These are phyloP conservation scores for Marasmius sp. DNA, from an alignment of 1,284 basidiomycete genomes.

Conservation along the genomic window DNA sequence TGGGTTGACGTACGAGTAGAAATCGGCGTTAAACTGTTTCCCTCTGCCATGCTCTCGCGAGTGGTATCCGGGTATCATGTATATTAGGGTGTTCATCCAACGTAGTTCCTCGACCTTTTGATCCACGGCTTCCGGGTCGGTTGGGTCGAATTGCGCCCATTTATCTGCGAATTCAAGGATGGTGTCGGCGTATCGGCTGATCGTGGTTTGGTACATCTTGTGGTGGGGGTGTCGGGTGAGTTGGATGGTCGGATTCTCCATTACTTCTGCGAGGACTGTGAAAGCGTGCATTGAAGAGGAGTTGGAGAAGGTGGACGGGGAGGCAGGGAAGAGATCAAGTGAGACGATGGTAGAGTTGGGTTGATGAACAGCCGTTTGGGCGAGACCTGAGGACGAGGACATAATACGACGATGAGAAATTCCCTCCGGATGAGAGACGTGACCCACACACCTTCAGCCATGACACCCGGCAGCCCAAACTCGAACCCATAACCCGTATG, in stretches of 20 bases:
- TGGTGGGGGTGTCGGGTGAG: not conserved
- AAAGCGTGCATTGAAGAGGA: not conserved
- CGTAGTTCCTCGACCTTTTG: not conserved
- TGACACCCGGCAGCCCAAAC: not conserved
- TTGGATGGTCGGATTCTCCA: not conserved
- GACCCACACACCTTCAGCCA: not conserved
- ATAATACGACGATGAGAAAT: not conserved
- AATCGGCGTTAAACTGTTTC: not conserved
- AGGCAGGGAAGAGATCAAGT: not conserved
- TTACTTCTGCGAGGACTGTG: not conserved
- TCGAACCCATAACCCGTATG: not conserved
- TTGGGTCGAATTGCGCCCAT: not conserved
- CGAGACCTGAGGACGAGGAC: not conserved
- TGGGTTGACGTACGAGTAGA: not conserved
- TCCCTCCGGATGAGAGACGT: not conserved
- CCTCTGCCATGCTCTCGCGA: not conserved
- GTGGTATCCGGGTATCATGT: not conserved
- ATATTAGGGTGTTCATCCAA: not conserved
- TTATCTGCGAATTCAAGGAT: not conserved
- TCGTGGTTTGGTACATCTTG: not conserved
- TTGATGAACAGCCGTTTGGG: not conserved
- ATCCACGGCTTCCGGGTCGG: not conserved
- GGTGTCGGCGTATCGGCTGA: not conserved
- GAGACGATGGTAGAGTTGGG: not conserved
- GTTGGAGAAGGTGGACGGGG: not conserved